These are phyloP conservation scores for Suillus placidus DNA, from an alignment of 768 basidiomycete genomes.

Conservation along the genomic window DNA sequence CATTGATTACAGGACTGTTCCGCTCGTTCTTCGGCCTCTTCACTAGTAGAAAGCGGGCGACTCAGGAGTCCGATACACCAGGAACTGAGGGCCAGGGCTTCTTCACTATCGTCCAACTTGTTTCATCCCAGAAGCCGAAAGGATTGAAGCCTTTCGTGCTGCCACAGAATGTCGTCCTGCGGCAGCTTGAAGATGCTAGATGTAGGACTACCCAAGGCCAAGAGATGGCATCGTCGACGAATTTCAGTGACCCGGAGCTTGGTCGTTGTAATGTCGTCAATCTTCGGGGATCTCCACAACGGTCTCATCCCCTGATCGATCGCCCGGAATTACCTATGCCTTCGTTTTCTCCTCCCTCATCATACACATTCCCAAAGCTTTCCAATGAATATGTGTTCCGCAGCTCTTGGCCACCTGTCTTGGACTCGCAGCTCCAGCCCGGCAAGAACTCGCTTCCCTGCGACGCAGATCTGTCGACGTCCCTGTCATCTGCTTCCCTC, in stretches of 20 bases:
- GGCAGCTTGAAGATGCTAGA: not conserved
- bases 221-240: not conserved
- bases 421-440: not conserved
- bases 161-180: not conserved
- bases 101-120: not conserved
- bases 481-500: slow-evolving; percentile 3
- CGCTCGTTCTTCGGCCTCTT: slow-evolving; percentile 29
- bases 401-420: slow-evolving; percentile 1
- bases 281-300: not conserved
- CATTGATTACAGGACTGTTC: slow-evolving; percentile 30
- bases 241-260: not conserved
- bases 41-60: slow-evolving; percentile 15
- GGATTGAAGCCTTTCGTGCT: slow-evolving; percentile 1
- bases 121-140: slow-evolving; percentile 2
- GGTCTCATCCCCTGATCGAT: not conserved
- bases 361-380: not conserved
- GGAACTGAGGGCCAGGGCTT: not conserved
- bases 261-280: not conserved
- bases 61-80: slow-evolving; percentile 8
- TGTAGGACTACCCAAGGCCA: not conserved
- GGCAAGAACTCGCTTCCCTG: not conserved
- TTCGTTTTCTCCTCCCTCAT: not conserved
- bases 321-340: not conserved
- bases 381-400: not conserved
- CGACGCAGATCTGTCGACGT: not conserved